A percentile compares a stretch with the other conserved stretches of the same genome.
Conservation (phyloP, 805 yeast species). For the Candida manassasensis region DNA sequence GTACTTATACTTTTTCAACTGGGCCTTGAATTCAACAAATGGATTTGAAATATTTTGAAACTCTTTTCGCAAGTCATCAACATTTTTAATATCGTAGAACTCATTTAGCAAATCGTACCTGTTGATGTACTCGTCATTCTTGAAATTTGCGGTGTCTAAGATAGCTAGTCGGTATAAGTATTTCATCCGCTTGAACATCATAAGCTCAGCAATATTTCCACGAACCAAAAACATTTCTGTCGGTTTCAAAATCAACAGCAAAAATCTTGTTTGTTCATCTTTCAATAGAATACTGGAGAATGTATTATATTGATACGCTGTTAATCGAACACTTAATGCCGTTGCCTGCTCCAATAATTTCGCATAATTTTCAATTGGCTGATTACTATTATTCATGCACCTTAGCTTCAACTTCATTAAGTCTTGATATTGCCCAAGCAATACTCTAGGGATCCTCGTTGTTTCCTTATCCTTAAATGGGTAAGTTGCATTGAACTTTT, state of each 20-base stretch:
- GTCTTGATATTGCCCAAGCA: slow-evolving; percentile 15
- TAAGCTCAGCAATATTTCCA: slow-evolving; percentile 28
- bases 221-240: slow-evolving; percentile 28
- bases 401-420: slow-evolving; percentile 16
- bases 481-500: slow-evolving; percentile 13
- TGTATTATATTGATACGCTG: slow-evolving; percentile 4
- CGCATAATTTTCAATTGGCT: slow-evolving; percentile 8
- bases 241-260: slow-evolving; percentile 14
- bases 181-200: slow-evolving; percentile 16
- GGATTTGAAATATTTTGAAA: slow-evolving; percentile 12
- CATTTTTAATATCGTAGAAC: slow-evolving; percentile 20
- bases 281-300: not conserved
- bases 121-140: slow-evolving; percentile 10
- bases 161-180: slow-evolving; percentile 26
- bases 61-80: slow-evolving; percentile 11
- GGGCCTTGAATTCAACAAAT: slow-evolving; percentile 7
- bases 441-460: slow-evolving; percentile 15
- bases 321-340: not conserved
- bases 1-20: not conserved
- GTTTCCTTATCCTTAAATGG: slow-evolving; percentile 11
- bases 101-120: slow-evolving; percentile 21
- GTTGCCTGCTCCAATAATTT: not conserved
- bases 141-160: slow-evolving; percentile 13
- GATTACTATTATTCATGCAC: slow-evolving; percentile 6
- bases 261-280: not conserved